Conservation (phyloP, 371 early-diverging fungal genomes). For the Mycotypha africana region DNA sequence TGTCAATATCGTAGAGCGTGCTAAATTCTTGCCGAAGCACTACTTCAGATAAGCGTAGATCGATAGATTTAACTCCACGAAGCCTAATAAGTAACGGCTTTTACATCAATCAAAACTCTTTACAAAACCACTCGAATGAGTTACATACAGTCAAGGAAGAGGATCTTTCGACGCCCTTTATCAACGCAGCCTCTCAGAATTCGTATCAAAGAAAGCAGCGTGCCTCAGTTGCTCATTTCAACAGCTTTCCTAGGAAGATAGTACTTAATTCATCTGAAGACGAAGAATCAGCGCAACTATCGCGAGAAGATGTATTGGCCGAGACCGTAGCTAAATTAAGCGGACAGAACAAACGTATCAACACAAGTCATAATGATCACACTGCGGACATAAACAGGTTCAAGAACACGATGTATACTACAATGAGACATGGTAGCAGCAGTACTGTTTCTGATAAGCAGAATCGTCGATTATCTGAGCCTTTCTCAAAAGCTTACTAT, state of each 20-base stretch:
- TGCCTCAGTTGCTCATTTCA: slow-evolving; percentile 31
- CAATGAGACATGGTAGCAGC: too few relatives aligned
- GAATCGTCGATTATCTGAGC: slow-evolving; percentile 39
- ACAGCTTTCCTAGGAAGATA: slow-evolving; percentile 30
- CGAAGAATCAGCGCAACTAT: slow-evolving; percentile 10
- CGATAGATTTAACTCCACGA: slow-evolving; percentile 2
- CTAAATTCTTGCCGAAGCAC: too few relatives aligned
- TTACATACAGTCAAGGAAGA: slow-evolving; percentile 37
- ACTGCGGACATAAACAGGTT: not conserved
- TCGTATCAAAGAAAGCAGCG: slow-evolving; percentile 22
- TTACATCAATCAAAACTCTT: too few relatives aligned
- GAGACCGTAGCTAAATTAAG: slow-evolving; percentile 43
- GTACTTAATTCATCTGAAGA: not conserved
- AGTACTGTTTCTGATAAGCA: too few relatives aligned
- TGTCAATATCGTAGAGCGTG: too few relatives aligned
- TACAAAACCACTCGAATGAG: too few relatives aligned
- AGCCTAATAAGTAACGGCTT: too few relatives aligned
- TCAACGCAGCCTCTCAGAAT: too few relatives aligned
- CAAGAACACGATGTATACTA: not conserved
- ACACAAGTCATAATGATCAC: not conserved
- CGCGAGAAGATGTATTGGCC: slow-evolving; percentile 38
- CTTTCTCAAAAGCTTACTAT: too few relatives aligned
- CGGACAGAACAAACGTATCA: slow-evolving; percentile 10
- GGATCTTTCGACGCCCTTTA: slow-evolving; percentile 1
- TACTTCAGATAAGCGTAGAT: slow-evolving; percentile 9